Conservation (phyloP, 306 rosid species). For the Comarum palustre region DNA sequence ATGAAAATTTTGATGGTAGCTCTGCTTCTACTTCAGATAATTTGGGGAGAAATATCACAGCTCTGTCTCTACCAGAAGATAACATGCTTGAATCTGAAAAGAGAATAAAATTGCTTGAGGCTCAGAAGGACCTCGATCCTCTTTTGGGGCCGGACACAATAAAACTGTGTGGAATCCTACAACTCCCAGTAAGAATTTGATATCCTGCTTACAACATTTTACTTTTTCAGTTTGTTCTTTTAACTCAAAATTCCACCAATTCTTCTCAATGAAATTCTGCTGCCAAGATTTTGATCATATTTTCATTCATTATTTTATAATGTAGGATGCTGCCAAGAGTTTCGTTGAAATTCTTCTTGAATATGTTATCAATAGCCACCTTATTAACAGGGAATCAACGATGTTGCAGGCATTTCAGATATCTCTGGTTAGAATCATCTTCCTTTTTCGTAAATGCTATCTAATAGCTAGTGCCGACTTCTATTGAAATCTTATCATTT, state of each 20-base stretch:
- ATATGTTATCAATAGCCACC: conserved; percentile 59
- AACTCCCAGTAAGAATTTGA: conserved; percentile 44
- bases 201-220: not conserved
- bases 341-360: conserved; percentile 46
- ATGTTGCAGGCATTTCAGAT: conserved; percentile 70
- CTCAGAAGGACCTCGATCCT: conserved; percentile 38
- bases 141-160: conserved; percentile 43
- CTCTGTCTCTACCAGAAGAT: conserved; percentile 24
- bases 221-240: not conserved
- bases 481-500: not conserved
- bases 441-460: conserved; percentile 14
- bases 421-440: conserved; percentile 63
- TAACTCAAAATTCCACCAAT: not conserved
- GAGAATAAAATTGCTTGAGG: conserved; percentile 31
- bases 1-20: conserved; percentile 14
- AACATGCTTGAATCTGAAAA: conserved; percentile 26
- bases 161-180: conserved; percentile 55
- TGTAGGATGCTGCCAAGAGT: conserved; percentile 56
- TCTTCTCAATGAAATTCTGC: not conserved
- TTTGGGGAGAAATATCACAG: conserved; percentile 16
- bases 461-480: not conserved
- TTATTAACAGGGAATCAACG: conserved; percentile 45
- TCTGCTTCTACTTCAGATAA: conserved; percentile 22
- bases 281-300: conserved; percentile 13
- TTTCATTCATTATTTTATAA: conserved; percentile 20